A percentile compares a stretch with the other conserved stretches of the same genome.
Evolutionary conservation across 331 rosid species (phyloP).

Genomic region (Phaseolus coccineus): DNA sequence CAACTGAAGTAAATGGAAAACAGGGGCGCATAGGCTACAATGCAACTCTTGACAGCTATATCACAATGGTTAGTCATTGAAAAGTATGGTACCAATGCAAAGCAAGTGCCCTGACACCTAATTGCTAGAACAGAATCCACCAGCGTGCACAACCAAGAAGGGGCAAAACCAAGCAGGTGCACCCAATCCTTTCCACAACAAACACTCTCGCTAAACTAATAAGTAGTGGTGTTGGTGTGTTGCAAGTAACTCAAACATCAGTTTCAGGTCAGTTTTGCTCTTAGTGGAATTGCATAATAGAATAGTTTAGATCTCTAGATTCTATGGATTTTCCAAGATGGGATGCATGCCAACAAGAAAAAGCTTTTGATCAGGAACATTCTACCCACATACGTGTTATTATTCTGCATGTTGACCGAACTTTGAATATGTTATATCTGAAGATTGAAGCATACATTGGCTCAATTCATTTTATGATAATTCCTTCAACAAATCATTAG

Average conservation of each 20-base stretch:
- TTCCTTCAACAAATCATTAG: constrained; percentile 6
- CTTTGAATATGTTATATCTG: not conserved
- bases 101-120: not conserved
- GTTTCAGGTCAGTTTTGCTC: not conserved
- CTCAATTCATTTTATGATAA: not conserved
- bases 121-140: not conserved
- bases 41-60: too few relatives aligned
- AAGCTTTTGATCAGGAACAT: not conserved
- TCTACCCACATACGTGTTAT: not conserved
- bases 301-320: not conserved
- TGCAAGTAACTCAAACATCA: not conserved
- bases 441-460: constrained; percentile 6
- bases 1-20: too few relatives aligned
- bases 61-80: too few relatives aligned
- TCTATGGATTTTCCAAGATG: not conserved
- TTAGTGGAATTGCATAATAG: not conserved
- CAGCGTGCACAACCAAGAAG: not conserved
- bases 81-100: not conserved
- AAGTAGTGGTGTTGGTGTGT: not conserved
- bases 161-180: not conserved
- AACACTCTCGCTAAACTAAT: not conserved
- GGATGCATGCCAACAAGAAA: not conserved
- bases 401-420: not conserved
- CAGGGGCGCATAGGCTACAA: too few relatives aligned
- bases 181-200: not conserved